A percentile compares a stretch with the other conserved stretches of the same genome.
These are phyloP conservation scores for Leccinum variicolor DNA, from an alignment of 768 basidiomycete genomes.

Conservation along the genomic window DNA sequence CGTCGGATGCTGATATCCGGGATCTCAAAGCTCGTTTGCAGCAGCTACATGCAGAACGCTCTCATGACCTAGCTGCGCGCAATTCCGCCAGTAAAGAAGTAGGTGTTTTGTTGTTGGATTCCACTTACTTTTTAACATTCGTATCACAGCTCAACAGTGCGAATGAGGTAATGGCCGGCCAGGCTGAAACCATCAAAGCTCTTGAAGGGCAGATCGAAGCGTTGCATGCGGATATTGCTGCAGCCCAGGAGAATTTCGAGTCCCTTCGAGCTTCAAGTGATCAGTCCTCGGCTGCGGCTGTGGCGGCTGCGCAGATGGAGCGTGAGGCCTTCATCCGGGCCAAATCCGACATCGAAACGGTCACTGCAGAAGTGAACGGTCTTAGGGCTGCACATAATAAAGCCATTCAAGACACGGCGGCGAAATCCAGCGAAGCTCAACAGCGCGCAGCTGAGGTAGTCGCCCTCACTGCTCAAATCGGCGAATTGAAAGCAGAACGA, in stretches of 20 bases:
- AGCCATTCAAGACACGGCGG: constrained; percentile 45
- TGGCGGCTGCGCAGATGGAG: constrained; percentile 55
- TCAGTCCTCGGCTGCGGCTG: constrained; percentile 39
- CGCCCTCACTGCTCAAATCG: constrained; percentile 47
- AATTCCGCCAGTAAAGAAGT: constrained; percentile 51
- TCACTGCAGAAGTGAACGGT: constrained; percentile 48
- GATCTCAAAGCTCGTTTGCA: constrained; percentile 41
- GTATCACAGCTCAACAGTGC: constrained; percentile 48
- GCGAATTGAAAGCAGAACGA: constrained; percentile 55
- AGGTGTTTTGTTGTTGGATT: constrained; percentile 12
- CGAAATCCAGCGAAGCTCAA: constrained; percentile 46
- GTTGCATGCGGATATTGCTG: constrained; percentile 48
- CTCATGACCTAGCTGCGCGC: constrained; percentile 32
- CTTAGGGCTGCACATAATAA: constrained; percentile 49
- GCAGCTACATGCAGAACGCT: constrained; percentile 30
- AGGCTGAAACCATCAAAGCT: constrained; percentile 43
- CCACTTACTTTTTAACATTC: constrained; percentile 1
- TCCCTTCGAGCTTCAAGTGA: constrained; percentile 45
- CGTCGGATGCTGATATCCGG: constrained; percentile 47
- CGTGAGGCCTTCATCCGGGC: constrained; percentile 63
- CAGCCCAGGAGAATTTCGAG: constrained; percentile 53
- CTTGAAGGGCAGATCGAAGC: constrained; percentile 50
- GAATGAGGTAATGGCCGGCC: constrained; percentile 37
- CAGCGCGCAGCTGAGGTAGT: constrained; percentile 41
- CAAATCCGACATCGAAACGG: constrained; percentile 55